Conservation (phyloP, 768 basidiomycete genomes). For the Lyophyllum decastes region DNA sequence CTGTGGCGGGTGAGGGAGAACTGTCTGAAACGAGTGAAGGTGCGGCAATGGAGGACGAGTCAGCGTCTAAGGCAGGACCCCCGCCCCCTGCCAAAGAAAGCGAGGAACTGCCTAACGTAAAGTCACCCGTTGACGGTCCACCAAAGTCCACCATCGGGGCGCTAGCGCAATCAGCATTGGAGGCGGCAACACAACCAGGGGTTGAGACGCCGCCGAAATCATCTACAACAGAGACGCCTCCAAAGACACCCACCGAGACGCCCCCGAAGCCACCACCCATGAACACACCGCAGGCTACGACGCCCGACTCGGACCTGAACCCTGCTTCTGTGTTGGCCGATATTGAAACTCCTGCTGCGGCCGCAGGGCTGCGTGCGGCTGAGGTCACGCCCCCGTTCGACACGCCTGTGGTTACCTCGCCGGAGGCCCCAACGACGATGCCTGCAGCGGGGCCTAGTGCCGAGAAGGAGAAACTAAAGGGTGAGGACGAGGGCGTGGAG, state of each 20-base stretch:
- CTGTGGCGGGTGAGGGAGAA: neutral
- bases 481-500: neutral
- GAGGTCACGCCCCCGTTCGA: neutral
- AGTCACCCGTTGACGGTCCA: neutral
- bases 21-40: too few species aligned
- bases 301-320: slow-evolving; percentile 3
- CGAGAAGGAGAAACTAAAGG: neutral
- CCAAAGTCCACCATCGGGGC: neutral
- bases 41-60: too few species aligned
- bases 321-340: slow-evolving; percentile 7
- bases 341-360: neutral
- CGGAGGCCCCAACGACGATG: neutral
- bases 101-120: neutral
- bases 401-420: neutral
- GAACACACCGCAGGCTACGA: neutral
- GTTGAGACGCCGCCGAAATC: neutral
- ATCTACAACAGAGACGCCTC: too few species aligned
- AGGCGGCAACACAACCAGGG: neutral
- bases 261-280: too few species aligned
- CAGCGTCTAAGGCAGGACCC: neutral
- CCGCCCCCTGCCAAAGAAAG: neutral
- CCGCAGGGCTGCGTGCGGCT: neutral
- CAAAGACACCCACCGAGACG: neutral
- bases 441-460: neutral
- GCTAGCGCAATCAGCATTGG: neutral